Percentiles rank a stretch among this genome's conserved stretches.
phyloP scores from a whole-genome alignment of 257 asterid genomes.

The Solanum dulcamara region DNA sequence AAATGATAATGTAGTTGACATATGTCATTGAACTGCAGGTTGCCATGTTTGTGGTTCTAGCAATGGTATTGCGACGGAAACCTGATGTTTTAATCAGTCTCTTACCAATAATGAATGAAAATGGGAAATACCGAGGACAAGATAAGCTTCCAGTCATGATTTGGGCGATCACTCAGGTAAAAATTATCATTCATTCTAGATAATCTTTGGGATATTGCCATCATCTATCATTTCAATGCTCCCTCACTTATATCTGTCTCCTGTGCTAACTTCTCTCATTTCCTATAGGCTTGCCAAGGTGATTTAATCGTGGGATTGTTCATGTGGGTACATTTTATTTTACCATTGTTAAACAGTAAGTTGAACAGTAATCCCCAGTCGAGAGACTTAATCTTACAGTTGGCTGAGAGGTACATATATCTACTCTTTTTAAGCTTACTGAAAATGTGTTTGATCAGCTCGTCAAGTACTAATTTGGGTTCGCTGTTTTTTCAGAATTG shows the following conservation, averaged over 20 bases:
- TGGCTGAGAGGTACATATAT: slow-evolving; percentile 54
- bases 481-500: slow-evolving; percentile 32
- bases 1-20: neutral
- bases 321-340: slow-evolving; percentile 54
- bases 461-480: neutral
- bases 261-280: neutral
- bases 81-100: slow-evolving; percentile 52
- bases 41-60: slow-evolving; percentile 57
- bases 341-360: slow-evolving; percentile 67
- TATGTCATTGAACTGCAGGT: slow-evolving; percentile 33
- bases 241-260: neutral
- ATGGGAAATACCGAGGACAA: slow-evolving; percentile 63
- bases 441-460: neutral
- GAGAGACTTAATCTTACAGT: slow-evolving; percentile 76
- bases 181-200: neutral
- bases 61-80: slow-evolving; percentile 69
- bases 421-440: neutral
- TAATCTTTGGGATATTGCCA: neutral
- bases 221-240: neutral
- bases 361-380: slow-evolving; percentile 56
- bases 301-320: slow-evolving; percentile 70
- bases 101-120: slow-evolving; percentile 45
- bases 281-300: slow-evolving; percentile 56
- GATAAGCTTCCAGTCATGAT: slow-evolving; percentile 56
- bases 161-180: slow-evolving; percentile 75